phyloP scores from a whole-genome alignment of 768 basidiomycete species.

The Crucibulum laeve region DNA sequence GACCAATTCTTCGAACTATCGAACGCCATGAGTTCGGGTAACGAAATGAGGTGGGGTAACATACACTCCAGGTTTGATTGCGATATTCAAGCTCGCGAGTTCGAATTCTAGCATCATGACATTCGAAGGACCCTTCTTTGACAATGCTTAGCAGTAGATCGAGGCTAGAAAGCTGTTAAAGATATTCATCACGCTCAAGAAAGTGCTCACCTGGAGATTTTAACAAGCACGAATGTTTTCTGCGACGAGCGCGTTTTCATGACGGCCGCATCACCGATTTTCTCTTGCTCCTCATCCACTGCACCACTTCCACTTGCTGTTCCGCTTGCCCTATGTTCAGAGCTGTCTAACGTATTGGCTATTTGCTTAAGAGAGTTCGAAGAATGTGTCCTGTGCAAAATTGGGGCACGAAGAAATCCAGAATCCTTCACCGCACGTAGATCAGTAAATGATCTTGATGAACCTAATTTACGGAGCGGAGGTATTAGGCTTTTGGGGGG shows the following conservation, averaged over 20 bases:
- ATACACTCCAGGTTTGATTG: slow-evolving; percentile 79
- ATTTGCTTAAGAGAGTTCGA: slow-evolving; percentile 27
- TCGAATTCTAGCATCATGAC: slow-evolving; percentile 71
- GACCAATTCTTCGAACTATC: slow-evolving; percentile 73
- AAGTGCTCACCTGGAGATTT: slow-evolving; percentile 57
- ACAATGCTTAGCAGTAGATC: slow-evolving; percentile 73
- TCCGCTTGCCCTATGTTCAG: too few relatives aligned
- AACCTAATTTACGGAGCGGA: slow-evolving; percentile 45
- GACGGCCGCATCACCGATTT: slow-evolving; percentile 62
- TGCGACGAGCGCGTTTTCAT: slow-evolving; percentile 79
- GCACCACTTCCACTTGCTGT: too few relatives aligned
- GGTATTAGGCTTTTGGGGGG: slow-evolving; percentile 25
- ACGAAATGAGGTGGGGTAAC: slow-evolving; percentile 18
- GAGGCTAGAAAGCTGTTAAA: slow-evolving; percentile 35
- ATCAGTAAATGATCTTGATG: slow-evolving; percentile 71
- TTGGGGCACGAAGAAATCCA: slow-evolving; percentile 19
- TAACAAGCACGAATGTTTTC: slow-evolving; percentile 81
- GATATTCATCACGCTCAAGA: slow-evolving; percentile 10
- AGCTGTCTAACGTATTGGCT: too few relatives aligned
- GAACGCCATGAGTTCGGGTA: slow-evolving; percentile 4
- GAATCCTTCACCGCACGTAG: slow-evolving; percentile 42
- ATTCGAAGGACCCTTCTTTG: slow-evolving; percentile 83
- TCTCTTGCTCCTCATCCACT: slow-evolving; percentile 17
- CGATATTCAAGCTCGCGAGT: slow-evolving; percentile 79
- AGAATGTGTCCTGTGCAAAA: slow-evolving; percentile 34